These are phyloP conservation scores for Dryas drummondii DNA, from an alignment of 306 rosid genomes.

Conservation along the genomic window DNA sequence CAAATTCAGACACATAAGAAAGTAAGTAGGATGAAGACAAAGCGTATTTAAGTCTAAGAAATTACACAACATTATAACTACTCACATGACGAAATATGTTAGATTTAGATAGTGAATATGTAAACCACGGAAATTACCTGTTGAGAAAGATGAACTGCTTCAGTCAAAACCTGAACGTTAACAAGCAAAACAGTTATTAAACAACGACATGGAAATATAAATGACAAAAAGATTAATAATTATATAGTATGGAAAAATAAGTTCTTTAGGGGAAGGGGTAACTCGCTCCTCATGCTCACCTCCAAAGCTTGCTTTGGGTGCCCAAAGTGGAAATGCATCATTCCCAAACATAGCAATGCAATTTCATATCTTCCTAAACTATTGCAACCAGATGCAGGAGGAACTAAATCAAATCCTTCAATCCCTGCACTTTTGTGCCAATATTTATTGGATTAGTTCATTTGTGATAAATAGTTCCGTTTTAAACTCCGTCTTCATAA, in stretches of 20 bases:
- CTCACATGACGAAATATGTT: not conserved
- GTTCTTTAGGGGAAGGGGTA: constrained; percentile 16
- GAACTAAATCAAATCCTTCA: constrained; percentile 83
- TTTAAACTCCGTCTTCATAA: not conserved
- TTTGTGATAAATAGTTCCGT: constrained; percentile 15
- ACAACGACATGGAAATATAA: constrained; percentile 5
- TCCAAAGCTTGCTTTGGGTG: constrained; percentile 94
- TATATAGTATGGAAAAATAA: constrained; percentile 6
- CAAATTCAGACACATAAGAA: not conserved
- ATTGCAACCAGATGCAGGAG: constrained; percentile 59
- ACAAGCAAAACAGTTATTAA: constrained; percentile 25
- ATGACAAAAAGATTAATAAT: constrained; percentile 12
- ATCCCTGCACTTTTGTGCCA: constrained; percentile 96
- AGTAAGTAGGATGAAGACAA: not conserved
- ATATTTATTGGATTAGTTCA: constrained; percentile 42
- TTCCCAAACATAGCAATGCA: constrained; percentile 82
- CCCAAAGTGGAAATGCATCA: constrained; percentile 97
- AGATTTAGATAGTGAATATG: not conserved
- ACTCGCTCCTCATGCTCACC: constrained; percentile 41
- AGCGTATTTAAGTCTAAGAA: not conserved
- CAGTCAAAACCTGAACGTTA: constrained; percentile 75
- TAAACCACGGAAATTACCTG: constrained; percentile 56
- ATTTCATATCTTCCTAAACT: constrained; percentile 83
- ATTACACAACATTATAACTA: not conserved
- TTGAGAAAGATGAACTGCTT: constrained; percentile 90